Evolutionary conservation across 106 monocot species (phyloP), one percentile per base, ranked within the genome.

Genomic region (Allium cepa): DNA sequence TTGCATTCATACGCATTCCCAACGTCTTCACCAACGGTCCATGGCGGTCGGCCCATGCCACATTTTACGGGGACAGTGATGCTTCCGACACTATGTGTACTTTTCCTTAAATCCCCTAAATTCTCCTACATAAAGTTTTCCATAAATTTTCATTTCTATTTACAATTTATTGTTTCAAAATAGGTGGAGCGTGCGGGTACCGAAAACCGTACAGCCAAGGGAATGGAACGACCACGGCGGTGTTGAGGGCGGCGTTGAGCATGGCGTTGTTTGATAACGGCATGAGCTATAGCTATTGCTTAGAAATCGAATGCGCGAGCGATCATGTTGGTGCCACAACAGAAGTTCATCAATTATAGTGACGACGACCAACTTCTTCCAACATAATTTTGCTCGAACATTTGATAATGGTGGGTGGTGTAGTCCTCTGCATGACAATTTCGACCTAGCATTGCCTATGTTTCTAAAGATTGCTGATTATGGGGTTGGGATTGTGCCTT

Each of bases 61-160:
- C 92, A 36, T 93, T 93, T 81, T 93, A 93, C 73, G 92, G 92
- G 52, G 92, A 88, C 56, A 88, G 85, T 60, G 92, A 93, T 63
- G 92, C 92, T 61, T 93, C 88, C 72, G 92, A 88, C 79, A 93
- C 92, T 49, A 88, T 93, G 88, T 88, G 92, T 92, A 79, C 47
- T 14, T 46, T n/a, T n/a, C 14, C 14, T 1, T 8, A 8, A 59
- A 10, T n/a, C 14, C 58, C 15, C 58, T 7, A 46, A 46, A 36
- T 7, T 18, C 10, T 45, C 22, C 1, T 55, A 11, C 14, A 55
- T 14, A 10, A 1, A 0, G 14, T 55, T 55, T 55, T 11, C 53
- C 53, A 0, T 1, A 11, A 55, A 55, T 55, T 55, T 55, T 11
- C 14, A 0, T 55, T 14, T 10, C 10, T 11, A 55, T 11, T 55